Conservation (phyloP, 2,329 filamentous ascomycete genomes). For the Sporothrix phasma region DNA sequence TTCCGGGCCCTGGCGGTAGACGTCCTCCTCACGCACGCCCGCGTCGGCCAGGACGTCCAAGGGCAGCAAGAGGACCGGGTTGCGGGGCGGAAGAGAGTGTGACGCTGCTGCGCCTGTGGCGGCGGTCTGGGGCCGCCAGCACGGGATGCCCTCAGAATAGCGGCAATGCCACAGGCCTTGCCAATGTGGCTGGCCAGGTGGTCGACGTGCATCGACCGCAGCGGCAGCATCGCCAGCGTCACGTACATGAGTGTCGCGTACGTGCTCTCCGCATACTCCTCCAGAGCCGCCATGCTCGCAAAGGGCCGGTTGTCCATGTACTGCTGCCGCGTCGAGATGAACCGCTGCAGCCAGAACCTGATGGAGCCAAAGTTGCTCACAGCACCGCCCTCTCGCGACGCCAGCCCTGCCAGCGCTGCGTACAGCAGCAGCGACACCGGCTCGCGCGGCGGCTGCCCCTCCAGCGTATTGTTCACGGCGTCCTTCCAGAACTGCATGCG, state of each 20-base stretch:
- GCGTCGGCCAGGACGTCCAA: constrained; percentile 80
- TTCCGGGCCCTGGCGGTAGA: constrained; percentile 69
- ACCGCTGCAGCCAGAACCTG: constrained; percentile 64
- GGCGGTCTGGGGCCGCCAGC: constrained; percentile 65
- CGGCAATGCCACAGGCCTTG: constrained; percentile 81
- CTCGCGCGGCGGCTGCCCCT: constrained; percentile 70
- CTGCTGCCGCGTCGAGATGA: constrained; percentile 73
- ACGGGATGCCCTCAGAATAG: constrained; percentile 80
- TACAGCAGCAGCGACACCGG: constrained; percentile 80
- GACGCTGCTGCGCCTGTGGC: constrained; percentile 32
- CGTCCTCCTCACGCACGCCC: constrained; percentile 76
- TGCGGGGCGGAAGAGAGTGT: constrained; percentile 28
- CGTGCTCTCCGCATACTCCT: constrained; percentile 87
- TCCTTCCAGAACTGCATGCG: constrained; percentile 95
- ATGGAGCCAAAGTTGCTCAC: constrained; percentile 32
- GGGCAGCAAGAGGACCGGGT: constrained; percentile 61
- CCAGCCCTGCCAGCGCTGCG: constrained; percentile 56
- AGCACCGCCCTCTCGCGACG: constrained; percentile 29
- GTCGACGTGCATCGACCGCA: constrained; percentile 76
- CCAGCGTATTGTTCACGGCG: constrained; percentile 64
- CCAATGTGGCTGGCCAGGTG: constrained; percentile 92
- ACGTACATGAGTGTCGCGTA: constrained; percentile 90
- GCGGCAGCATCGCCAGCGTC: constrained; percentile 66
- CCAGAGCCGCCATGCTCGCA: constrained; percentile 59
- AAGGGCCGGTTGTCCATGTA: constrained; percentile 79